phyloP scores from a whole-genome alignment of 148 eudicot genomes.

The Rhododendron henanense region DNA sequence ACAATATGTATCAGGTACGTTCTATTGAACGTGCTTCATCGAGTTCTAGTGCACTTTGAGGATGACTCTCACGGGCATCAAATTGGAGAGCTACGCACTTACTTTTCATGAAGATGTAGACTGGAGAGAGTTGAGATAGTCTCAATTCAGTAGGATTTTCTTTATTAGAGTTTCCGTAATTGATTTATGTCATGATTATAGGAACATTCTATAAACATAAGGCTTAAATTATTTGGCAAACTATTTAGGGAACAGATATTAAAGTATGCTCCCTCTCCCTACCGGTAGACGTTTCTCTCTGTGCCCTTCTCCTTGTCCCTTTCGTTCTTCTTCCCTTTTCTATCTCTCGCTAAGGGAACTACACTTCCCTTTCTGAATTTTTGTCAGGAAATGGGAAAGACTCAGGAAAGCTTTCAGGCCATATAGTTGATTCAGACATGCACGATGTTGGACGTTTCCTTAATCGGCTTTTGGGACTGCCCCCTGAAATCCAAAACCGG shows the following conservation, averaged over 20 bases:
- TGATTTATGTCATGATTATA: neutral
- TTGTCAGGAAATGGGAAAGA: slow-evolving; percentile 72
- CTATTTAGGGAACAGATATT: neutral
- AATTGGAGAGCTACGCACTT: neutral
- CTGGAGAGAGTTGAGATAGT: neutral
- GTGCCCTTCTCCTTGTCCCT: neutral
- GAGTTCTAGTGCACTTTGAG: slow-evolving; percentile 7
- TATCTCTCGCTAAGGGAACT: neutral
- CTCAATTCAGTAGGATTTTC: neutral
- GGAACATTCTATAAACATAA: neutral
- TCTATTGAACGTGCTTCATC: neutral
- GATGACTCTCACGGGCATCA: neutral
- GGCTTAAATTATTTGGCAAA: neutral
- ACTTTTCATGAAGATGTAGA: neutral
- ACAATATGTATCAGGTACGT: neutral
- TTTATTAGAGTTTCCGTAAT: neutral
- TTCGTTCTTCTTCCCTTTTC: neutral
- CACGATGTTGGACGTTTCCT: slow-evolving; percentile 94
- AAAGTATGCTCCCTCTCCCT: neutral
- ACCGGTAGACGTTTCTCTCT: neutral
- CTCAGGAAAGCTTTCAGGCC: slow-evolving; percentile 68
- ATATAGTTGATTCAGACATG: slow-evolving; percentile 95
- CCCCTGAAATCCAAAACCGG: slow-evolving; percentile 95
- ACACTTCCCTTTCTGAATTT: slow-evolving; percentile 5
- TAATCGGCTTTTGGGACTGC: slow-evolving; percentile 84